phyloP scores from a whole-genome alignment of 1,284 basidiomycete species.

The Farysia itapuensis region DNA sequence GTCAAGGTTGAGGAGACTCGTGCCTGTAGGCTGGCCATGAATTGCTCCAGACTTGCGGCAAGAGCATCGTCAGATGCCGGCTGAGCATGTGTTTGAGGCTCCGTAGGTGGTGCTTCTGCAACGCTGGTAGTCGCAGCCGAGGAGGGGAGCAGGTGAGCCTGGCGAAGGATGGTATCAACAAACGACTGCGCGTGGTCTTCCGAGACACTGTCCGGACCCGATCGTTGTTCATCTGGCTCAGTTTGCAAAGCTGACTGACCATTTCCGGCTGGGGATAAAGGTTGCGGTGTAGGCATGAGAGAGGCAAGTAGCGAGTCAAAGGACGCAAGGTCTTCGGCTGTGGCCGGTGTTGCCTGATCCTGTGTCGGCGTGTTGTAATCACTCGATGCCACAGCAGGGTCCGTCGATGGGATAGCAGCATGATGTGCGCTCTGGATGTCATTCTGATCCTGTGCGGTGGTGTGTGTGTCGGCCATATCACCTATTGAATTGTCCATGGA shows the following conservation, averaged over 20 bases:
- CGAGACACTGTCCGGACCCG: neutral
- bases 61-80: conserved; percentile 27
- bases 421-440: conserved; percentile 28
- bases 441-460: conserved; percentile 1
- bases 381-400: conserved; percentile 9
- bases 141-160: conserved; percentile 23
- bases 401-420: conserved; percentile 8
- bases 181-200: conserved; percentile 27
- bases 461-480: conserved; percentile 1
- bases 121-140: neutral
- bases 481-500: conserved; percentile 19
- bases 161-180: conserved; percentile 26
- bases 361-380: conserved; percentile 24
- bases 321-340: conserved; percentile 27
- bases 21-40: conserved; percentile 42
- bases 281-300: conserved; percentile 28
- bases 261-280: conserved; percentile 7
- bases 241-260: too few species aligned
- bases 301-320: conserved; percentile 33
- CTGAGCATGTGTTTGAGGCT: conserved; percentile 1
- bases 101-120: neutral
- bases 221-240: neutral
- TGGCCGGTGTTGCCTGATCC: conserved; percentile 22
- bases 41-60: conserved; percentile 41
- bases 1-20: conserved; percentile 12